Percentiles rank a stretch among this genome's conserved stretches.
Conservation (phyloP, 2,329 filamentous ascomycete species). For the Nakataea oryzae region DNA sequence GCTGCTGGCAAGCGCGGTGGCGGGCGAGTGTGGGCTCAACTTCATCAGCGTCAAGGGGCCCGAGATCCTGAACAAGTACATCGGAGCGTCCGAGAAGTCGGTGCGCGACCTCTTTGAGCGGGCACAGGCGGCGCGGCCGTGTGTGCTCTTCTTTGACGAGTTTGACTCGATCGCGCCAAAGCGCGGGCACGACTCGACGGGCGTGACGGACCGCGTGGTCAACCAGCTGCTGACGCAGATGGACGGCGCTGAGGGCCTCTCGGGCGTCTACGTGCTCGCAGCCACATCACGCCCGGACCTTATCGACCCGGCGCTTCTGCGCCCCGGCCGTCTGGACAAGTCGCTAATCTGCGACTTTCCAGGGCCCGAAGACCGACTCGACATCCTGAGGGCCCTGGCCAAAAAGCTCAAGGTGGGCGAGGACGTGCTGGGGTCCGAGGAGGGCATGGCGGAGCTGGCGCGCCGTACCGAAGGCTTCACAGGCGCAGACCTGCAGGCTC, state of each 20-base stretch:
- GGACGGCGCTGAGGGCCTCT: constrained; percentile 93
- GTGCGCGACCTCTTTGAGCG: constrained; percentile 92
- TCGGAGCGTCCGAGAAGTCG: constrained; percentile 92
- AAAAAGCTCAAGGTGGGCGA: constrained; percentile 66
- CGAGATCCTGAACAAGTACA: constrained; percentile 98
- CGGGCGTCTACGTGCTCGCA: constrained; percentile 90
- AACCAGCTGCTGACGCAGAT: constrained; percentile 98
- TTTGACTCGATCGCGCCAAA: constrained; percentile 98
- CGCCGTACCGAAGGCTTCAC: constrained; percentile 78
- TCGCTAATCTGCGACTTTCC: constrained; percentile 88
- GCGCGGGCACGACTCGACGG: constrained; percentile 90
- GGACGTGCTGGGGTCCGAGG: constrained; percentile 46
- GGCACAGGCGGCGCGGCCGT: constrained; percentile 81
- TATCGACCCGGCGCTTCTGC: constrained; percentile 85
- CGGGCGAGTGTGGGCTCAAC: constrained; percentile 93
- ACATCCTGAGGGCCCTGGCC: constrained; percentile 80
- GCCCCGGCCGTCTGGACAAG: constrained; percentile 90
- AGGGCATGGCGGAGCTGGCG: constrained; percentile 63
- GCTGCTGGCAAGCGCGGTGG: constrained; percentile 88
- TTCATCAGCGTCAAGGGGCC: constrained; percentile 98
- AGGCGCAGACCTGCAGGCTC: constrained; percentile 86
- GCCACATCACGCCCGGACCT: constrained; percentile 89
- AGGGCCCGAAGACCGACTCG: constrained; percentile 64
- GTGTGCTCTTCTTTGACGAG: constrained; percentile 96
- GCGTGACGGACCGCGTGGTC: constrained; percentile 96